Base-by-base conservation (phyloP, 1,139 yeast species). In the Suhomyces bolitotheri region DNA sequence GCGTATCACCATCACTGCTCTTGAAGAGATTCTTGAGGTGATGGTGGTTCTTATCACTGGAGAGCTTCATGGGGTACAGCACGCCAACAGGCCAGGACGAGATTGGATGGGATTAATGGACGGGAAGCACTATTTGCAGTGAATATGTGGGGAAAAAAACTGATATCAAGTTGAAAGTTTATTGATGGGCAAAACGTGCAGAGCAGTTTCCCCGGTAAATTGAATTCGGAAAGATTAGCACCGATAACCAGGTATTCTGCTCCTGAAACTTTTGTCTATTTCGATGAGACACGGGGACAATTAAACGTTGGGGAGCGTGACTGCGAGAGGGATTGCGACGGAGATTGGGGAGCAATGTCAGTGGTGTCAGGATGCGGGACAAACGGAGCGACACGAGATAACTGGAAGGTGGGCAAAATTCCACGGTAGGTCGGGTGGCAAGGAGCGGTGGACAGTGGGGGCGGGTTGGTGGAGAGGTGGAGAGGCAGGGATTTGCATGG, bases 21-120 rank as follows among this genome's bases (percentile, higher is more conserved):
- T 45, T 48, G 49, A 55, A 54, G 34, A 36, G 42, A 51, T 29
- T 47, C 43, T 31, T 37, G 24, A 33, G n/a, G 28, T 34, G 31
- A 33, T 33, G 37, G 17, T 35, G 39, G 21, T n/a, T n/a, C n/a
- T 31, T 31, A 10, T 31, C 34, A 25, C 16, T 33, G 25, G 41
- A 38, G 16, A 42, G 39, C 34, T 42, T 42, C 43, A 41, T 38
- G 13, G 33, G 8, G 23, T 13, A 8, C 13, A 7, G 14, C 28
- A n/a, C 21, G n/a, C n/a, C n/a, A n/a, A n/a, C n/a, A n/a, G n/a
- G n/a, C n/a, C n/a, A n/a, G n/a, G n/a, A n/a, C n/a, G n/a, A n/a
- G n/a, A n/a, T n/a, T n/a, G n/a, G n/a, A n/a, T n/a, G n/a, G n/a
- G n/a, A n/a, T n/a, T n/a, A n/a, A n/a, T n/a, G n/a, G n/a, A n/a